Evolutionary conservation across 2,329 filamentous ascomycete species (phyloP).

Genomic region (Fonsecaea pugnacius): DNA sequence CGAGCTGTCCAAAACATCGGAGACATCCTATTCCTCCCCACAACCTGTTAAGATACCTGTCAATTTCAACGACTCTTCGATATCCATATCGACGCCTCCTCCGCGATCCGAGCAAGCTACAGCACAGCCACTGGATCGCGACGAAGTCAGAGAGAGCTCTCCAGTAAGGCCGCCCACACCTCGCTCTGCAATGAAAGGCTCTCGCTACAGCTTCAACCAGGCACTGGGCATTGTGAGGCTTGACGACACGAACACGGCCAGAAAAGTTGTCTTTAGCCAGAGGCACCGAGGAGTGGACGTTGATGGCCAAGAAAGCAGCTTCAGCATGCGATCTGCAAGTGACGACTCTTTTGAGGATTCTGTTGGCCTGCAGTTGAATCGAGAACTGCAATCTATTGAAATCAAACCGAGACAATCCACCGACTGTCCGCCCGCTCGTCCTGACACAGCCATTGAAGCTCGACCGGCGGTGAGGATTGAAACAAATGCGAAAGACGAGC

Average conservation of each 20-base stretch:
- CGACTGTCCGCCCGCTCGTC: background rate
- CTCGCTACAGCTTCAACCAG: conserved; percentile 24
- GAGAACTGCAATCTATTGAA: conserved; percentile 18
- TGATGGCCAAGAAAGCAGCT: conserved; percentile 36
- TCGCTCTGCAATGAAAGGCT: conserved; percentile 37
- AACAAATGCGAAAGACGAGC: background rate
- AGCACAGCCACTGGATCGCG: conserved; percentile 2
- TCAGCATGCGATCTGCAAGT: conserved; percentile 32
- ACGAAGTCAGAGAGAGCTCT: conserved; percentile 7
- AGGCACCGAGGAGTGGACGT: conserved; percentile 35
- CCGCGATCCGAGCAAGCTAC: background rate
- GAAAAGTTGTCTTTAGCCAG: conserved; percentile 34
- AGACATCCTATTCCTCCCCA: conserved; percentile 15
- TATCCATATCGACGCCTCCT: conserved; percentile 22
- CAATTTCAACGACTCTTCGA: conserved; percentile 32
- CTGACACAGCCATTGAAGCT: background rate
- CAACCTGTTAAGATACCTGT: conserved; percentile 25
- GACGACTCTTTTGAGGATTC: conserved; percentile 26
- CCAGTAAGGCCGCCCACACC: conserved; percentile 33
- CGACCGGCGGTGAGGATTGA: background rate
- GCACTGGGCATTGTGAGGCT: conserved; percentile 5
- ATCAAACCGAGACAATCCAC: background rate
- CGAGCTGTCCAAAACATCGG: conserved; percentile 8
- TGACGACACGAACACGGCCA: conserved; percentile 23
- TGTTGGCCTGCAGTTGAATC: conserved; percentile 21